Percentiles rank a stretch among this genome's conserved stretches.
Conservation (phyloP, 2,329 filamentous ascomycete genomes). For the Delphinella strobiligena region DNA sequence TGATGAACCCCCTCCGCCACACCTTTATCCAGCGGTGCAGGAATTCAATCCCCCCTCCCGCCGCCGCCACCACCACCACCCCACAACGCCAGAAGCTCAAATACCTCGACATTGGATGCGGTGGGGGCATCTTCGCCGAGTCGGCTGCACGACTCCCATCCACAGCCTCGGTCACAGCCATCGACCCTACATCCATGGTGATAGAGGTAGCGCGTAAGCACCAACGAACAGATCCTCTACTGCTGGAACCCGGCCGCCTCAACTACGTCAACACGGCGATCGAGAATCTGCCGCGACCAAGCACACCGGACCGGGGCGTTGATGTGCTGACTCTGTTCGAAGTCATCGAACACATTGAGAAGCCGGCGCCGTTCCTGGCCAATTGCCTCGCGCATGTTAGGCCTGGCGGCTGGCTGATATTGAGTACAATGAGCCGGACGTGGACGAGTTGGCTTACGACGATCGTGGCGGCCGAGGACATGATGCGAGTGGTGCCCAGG, state of each 20-base stretch:
- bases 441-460: slow-evolving; percentile 86
- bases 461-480: slow-evolving; percentile 79
- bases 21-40: slow-evolving; percentile 75
- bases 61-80: slow-evolving; percentile 12
- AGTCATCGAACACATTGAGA: slow-evolving; percentile 83
- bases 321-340: slow-evolving; percentile 86
- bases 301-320: slow-evolving; percentile 34
- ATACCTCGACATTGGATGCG: slow-evolving; percentile 89
- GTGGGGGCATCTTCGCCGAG: slow-evolving; percentile 93
- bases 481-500: slow-evolving; percentile 74
- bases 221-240: slow-evolving; percentile 57
- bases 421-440: slow-evolving; percentile 85
- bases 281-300: slow-evolving; percentile 46
- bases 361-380: slow-evolving; percentile 62
- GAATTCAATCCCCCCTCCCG: slow-evolving; percentile 11
- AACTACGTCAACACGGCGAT: slow-evolving; percentile 65
- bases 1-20: slow-evolving; percentile 96
- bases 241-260: slow-evolving; percentile 46
- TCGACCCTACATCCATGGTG: slow-evolving; percentile 66
- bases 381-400: slow-evolving; percentile 62
- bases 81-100: slow-evolving; percentile 44
- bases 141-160: slow-evolving; percentile 58
- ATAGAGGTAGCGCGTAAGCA: slow-evolving; percentile 65
- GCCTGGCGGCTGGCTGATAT: slow-evolving; percentile 84
- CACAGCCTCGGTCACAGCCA: slow-evolving; percentile 56